Percentiles rank a stretch among this genome's conserved stretches.
These are phyloP conservation scores for Metschnikowia baotianmanensis DNA, from an alignment of 805 yeast species.

Conservation along the genomic window DNA sequence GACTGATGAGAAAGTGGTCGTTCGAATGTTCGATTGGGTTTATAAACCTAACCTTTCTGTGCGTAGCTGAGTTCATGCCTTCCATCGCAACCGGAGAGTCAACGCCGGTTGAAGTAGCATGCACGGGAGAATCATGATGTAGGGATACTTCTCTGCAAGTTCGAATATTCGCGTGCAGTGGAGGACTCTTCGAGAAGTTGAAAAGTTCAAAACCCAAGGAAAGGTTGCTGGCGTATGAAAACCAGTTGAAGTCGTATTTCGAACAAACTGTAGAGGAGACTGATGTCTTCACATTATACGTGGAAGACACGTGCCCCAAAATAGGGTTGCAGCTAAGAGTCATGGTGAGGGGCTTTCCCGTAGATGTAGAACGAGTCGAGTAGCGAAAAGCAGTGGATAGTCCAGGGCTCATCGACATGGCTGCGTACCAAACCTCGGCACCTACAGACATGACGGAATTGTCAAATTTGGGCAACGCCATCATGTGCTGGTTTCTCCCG, in stretches of 20 bases:
- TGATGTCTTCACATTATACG: constrained; percentile 82
- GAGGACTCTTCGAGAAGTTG: constrained; percentile 39
- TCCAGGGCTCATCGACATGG: constrained; percentile 83
- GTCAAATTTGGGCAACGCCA: constrained; percentile 41
- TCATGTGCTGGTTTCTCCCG: constrained; percentile 6
- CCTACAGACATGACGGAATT: constrained; percentile 74
- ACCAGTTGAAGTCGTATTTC: constrained; percentile 83
- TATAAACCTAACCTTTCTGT: neutral
- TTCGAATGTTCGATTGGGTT: constrained; percentile 13
- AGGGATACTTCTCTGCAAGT: constrained; percentile 6
- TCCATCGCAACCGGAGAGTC: neutral
- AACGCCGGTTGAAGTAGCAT: constrained; percentile 4
- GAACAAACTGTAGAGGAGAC: constrained; percentile 75
- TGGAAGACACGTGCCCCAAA: constrained; percentile 82
- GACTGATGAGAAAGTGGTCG: constrained; percentile 29
- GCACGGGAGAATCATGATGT: constrained; percentile 18
- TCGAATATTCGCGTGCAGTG: constrained; percentile 1
- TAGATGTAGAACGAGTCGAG: constrained; percentile 77
- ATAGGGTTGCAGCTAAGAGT: constrained; percentile 86
- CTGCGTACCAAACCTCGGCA: constrained; percentile 86
- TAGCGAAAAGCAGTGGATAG: constrained; percentile 82
- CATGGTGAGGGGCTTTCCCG: constrained; percentile 87
- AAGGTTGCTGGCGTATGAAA: constrained; percentile 84
- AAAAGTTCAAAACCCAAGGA: constrained; percentile 85
- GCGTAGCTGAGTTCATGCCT: neutral